Evolutionary conservation across 1,284 basidiomycete genomes (phyloP), one percentile per base, ranked within the genome.

Genomic region (Athelia psychrophila): DNA sequence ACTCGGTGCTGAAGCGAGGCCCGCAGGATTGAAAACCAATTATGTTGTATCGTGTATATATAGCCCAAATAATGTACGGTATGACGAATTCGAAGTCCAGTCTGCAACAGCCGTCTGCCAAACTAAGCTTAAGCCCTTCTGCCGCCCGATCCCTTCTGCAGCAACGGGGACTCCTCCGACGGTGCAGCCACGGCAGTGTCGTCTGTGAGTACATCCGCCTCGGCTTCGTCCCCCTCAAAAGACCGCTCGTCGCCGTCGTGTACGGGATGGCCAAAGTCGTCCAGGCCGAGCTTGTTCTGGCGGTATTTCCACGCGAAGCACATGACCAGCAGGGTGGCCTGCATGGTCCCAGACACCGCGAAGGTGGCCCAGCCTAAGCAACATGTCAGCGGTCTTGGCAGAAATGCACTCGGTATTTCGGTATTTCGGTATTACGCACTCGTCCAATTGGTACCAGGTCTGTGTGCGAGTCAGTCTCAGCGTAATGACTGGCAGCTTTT

Each of bases 371-470:
- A 95, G 50, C 83, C 87, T 89, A 46, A n/a, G 44, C 22, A 57
- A 44, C 54, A 53, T 33, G 51, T 58, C 19, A 47, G 33, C 16
- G 20, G 3, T 24, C 5, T 40, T 10, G 9, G 5, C 44, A 27
- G 16, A 19, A 51, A 46, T 13, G 33, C 46, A 44, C 15, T 45
- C 35, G 27, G 47, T 15, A 15, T 27, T n/a, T n/a, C n/a, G n/a
- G n/a, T n/a, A n/a, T n/a, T n/a, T n/a, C n/a, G n/a, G n/a, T n/a
- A n/a, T n/a, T 4, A 71, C 80, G 51, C 59, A 90, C 86, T 89
- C 2, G 91, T 93, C 92, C 91, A 95, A 62, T 94, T 84, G 0
- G 91, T 93, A 0, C 89, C 88, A 3, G 86, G 87, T 53, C 85
- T 81, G 51, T 12, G 33, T 18, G 24, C 23, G 50, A 18, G 19